phyloP scores from a whole-genome alignment of 805 yeast species.

The Wickerhamiella domercqiae region DNA sequence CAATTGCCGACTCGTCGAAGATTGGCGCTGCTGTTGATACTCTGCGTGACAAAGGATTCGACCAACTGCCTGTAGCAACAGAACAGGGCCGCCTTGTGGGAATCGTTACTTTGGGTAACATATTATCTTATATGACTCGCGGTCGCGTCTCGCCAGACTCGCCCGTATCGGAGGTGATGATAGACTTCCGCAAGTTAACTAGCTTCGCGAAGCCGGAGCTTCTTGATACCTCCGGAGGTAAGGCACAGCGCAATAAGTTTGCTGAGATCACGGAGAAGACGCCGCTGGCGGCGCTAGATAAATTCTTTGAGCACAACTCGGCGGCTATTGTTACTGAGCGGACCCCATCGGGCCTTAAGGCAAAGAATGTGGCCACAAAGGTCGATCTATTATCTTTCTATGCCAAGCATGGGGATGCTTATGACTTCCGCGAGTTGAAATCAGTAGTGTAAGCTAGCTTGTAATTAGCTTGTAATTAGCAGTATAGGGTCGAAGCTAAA shows the following conservation, averaged over 20 bases:
- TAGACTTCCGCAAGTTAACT: conserved; percentile 59
- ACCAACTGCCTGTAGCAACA: conserved; percentile 66
- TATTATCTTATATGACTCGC: conserved; percentile 51
- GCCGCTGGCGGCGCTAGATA: conserved; percentile 50
- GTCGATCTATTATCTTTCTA: conserved; percentile 54
- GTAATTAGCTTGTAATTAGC: no score
- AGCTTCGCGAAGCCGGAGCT: conserved; percentile 35
- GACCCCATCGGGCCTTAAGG: conserved; percentile 34
- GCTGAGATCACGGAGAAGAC: conserved; percentile 51
- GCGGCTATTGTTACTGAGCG: conserved; percentile 66
- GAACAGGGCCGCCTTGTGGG: conserved; percentile 51
- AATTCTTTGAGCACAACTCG: conserved; percentile 71
- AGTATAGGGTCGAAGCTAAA: no score
- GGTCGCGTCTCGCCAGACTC: conserved; percentile 41
- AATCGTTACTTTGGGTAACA: conserved; percentile 56
- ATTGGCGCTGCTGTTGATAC: conserved; percentile 52
- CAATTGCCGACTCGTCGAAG: conserved; percentile 46
- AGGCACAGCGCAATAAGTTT: conserved; percentile 34
- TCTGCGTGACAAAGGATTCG: conserved; percentile 62
- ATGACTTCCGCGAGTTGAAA: conserved; percentile 1
- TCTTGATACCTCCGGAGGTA: conserved; percentile 31
- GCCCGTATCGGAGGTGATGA: conserved; percentile 42
- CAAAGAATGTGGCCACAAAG: conserved; percentile 75
- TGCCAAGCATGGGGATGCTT: conserved; percentile 16
- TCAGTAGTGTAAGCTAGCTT: no score